A percentile compares a stretch with the other conserved stretches of the same genome.
Evolutionary conservation across 306 rosid genomes (phyloP).

Genomic region (Mimosa bimucronata): DNA sequence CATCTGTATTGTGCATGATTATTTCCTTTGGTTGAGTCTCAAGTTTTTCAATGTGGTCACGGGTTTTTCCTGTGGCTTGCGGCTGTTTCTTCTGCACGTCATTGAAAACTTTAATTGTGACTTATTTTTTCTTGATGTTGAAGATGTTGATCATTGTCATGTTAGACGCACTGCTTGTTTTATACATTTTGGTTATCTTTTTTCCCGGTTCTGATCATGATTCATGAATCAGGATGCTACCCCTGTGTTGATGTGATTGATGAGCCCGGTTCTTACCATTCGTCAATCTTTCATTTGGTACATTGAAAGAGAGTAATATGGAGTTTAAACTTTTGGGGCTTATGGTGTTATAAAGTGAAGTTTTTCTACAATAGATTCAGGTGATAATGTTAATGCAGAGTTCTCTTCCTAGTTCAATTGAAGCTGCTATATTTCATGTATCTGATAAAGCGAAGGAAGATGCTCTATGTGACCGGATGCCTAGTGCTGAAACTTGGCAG

Average conservation of each 20-base stretch:
- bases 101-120: neutral
- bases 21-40: neutral
- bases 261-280: conserved; percentile 33
- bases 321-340: conserved; percentile 35
- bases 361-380: conserved; percentile 49
- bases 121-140: conserved; percentile 23
- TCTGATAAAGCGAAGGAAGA: conserved; percentile 54
- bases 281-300: conserved; percentile 31
- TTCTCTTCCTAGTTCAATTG: conserved; percentile 58
- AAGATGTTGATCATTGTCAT: conserved; percentile 27
- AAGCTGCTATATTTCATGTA: conserved; percentile 56
- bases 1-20: neutral
- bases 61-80: neutral
- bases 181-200: conserved; percentile 29
- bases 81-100: neutral
- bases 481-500: conserved; percentile 76
- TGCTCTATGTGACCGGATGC: conserved; percentile 57
- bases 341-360: conserved; percentile 33
- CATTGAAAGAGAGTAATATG: conserved; percentile 25
- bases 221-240: conserved; percentile 44
- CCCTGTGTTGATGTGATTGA: conserved; percentile 35
- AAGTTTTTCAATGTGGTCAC: neutral
- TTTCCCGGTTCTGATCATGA: conserved; percentile 30
- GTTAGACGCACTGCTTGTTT: conserved; percentile 22
- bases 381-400: conserved; percentile 66